Evolutionary conservation across 2,329 filamentous ascomycete genomes (phyloP).

Genomic region (Elsinoe fawcettii): DNA sequence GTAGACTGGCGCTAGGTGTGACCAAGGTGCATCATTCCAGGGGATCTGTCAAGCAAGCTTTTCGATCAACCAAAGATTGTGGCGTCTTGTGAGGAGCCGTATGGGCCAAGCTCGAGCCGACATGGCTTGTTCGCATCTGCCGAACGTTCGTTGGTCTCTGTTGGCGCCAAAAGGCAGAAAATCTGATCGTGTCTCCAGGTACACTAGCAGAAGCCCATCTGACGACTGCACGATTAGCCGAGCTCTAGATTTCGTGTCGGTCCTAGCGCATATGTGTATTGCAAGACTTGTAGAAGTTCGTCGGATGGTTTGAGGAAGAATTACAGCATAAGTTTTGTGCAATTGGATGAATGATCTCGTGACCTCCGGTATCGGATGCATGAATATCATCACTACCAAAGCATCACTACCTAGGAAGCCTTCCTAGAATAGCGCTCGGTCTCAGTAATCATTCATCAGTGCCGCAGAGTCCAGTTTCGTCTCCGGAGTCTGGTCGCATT

Average conservation of each 20-base stretch:
- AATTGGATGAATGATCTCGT: neutral
- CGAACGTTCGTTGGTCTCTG: neutral
- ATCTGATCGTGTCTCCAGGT: neutral
- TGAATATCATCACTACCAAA: too few species aligned
- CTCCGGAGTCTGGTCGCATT: too few species aligned
- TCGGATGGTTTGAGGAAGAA: too few species aligned
- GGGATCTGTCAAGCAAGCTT: constrained; percentile 3
- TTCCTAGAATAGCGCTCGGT: too few species aligned
- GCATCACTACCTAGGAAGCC: neutral
- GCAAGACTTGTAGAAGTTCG: too few species aligned
- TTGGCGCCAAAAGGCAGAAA: neutral
- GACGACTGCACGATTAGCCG: neutral
- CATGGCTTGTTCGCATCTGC: neutral
- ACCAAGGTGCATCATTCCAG: neutral
- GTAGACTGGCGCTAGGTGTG: neutral
- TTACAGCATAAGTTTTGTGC: neutral
- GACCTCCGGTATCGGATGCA: neutral
- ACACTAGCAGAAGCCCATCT: neutral
- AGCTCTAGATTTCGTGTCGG: neutral
- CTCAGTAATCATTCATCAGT: too few species aligned
- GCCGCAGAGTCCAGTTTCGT: too few species aligned
- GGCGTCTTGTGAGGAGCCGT: neutral
- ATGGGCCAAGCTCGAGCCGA: neutral
- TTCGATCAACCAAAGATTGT: constrained; percentile 1
- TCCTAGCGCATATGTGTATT: too few species aligned